Percentiles rank a stretch among this genome's conserved stretches.
These are phyloP conservation scores for Daldinia decipiens DNA, from an alignment of 495 filamentous ascomycete species.

Conservation along the genomic window DNA sequence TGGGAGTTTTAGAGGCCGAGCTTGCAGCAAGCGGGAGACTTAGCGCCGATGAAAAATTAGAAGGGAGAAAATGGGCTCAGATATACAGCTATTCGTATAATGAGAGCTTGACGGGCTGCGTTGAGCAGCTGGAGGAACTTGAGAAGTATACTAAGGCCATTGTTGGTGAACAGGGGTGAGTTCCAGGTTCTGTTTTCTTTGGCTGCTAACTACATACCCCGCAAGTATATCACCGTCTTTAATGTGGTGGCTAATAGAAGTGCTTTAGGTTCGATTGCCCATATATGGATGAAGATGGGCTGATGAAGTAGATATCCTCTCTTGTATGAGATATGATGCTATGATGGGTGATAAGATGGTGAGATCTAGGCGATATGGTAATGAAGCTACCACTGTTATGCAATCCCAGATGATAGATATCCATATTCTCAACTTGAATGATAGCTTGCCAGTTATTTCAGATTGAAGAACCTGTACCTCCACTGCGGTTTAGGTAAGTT, in stretches of 20 bases:
- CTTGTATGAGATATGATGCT: constrained; percentile 12
- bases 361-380: too few species aligned
- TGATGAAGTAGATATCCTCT: not conserved
- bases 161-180: constrained; percentile 62
- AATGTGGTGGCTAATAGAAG: constrained; percentile 1
- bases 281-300: constrained; percentile 22
- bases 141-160: constrained; percentile 65
- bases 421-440: too few species aligned
- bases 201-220: not conserved
- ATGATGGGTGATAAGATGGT: not conserved
- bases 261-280: constrained; percentile 36
- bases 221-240: not conserved
- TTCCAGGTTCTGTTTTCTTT: not conserved
- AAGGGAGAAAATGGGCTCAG: constrained; percentile 47
- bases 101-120: constrained; percentile 66
- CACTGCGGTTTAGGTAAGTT: not conserved
- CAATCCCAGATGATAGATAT: too few species aligned
- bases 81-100: constrained; percentile 55
- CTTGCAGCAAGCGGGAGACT: constrained; percentile 46
- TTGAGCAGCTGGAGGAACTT: constrained; percentile 62
- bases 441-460: not conserved
- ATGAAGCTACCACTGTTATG: too few species aligned
- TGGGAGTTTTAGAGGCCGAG: constrained; percentile 58
- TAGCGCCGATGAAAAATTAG: constrained; percentile 33
- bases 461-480: not conserved